A percentile compares a stretch with the other conserved stretches of the same genome.
Evolutionary conservation across 148 eudicot species (phyloP).

Genomic region (Tetragonia tetragonoides): DNA sequence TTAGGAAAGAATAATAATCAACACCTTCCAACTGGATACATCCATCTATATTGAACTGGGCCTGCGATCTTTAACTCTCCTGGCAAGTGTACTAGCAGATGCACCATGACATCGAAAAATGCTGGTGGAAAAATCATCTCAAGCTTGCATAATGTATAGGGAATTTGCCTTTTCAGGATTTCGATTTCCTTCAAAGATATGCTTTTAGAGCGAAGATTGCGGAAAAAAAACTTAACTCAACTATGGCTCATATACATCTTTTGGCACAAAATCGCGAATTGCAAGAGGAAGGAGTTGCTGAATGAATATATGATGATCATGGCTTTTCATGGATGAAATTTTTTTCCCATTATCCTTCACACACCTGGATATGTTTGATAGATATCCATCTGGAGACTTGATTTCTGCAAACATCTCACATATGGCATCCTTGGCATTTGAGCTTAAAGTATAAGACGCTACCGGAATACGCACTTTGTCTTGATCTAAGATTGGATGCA

Average conservation of each 20-base stretch:
- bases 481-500: neutral
- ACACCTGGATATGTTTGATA: slow-evolving; percentile 14
- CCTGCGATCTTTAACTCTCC: slow-evolving; percentile 1
- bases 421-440: neutral
- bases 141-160: no score
- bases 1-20: no score
- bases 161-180: slow-evolving; percentile 12
- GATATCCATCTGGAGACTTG: slow-evolving; percentile 7
- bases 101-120: slow-evolving; percentile 9
- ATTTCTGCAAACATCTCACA: neutral
- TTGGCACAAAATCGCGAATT: neutral
- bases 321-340: neutral
- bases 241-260: neutral
- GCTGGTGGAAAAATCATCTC: no score
- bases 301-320: neutral
- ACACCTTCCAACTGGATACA: neutral
- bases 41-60: slow-evolving; percentile 6
- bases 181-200: slow-evolving; percentile 7
- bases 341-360: neutral
- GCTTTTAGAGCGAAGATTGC: neutral
- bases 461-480: neutral
- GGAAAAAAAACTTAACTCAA: neutral
- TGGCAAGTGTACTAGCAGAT: slow-evolving; percentile 7
- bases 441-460: neutral
- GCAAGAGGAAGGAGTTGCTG: no score